These are phyloP conservation scores for Xerocomellus amylosporus DNA, from an alignment of 768 basidiomycete genomes.

Conservation along the genomic window DNA sequence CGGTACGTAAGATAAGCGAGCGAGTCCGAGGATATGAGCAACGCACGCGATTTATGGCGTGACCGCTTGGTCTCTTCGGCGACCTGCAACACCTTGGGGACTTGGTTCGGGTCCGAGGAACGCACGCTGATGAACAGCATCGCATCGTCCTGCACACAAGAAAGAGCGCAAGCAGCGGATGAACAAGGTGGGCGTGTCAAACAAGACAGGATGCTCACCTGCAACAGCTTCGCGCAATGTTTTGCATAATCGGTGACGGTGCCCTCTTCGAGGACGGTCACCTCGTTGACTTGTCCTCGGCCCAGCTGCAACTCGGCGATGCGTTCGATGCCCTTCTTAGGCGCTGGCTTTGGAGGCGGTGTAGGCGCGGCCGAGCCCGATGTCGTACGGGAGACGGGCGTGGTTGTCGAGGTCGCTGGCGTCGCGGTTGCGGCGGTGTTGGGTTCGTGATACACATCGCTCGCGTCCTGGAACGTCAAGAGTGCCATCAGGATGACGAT, in stretches of 20 bases:
- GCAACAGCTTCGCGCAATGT: conserved; percentile 61
- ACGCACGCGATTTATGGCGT: conserved; percentile 67
- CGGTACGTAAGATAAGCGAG: conserved; percentile 32
- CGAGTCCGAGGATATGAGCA: neutral
- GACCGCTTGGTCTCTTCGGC: conserved; percentile 80
- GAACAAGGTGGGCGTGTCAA: neutral
- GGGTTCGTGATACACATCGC: conserved; percentile 50
- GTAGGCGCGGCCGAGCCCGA: conserved; percentile 31
- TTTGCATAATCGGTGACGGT: conserved; percentile 61
- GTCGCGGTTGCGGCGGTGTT: conserved; percentile 15
- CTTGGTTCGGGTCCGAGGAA: conserved; percentile 58
- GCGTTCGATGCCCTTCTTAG: conserved; percentile 63
- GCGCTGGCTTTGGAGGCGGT: conserved; percentile 59
- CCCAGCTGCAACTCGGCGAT: conserved; percentile 70
- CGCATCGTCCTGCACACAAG: conserved; percentile 58
- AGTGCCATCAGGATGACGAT: conserved; percentile 75
- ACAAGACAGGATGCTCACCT: conserved; percentile 39
- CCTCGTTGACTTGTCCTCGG: conserved; percentile 71
- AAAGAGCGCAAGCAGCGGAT: neutral
- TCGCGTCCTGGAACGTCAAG: conserved; percentile 72
- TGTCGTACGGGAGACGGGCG: neutral
- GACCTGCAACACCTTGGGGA: conserved; percentile 76
- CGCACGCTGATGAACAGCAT: conserved; percentile 77
- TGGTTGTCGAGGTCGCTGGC: neutral
- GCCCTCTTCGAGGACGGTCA: conserved; percentile 67